These are phyloP conservation scores for Trichosporon faecale DNA, from an alignment of 1,284 basidiomycete genomes.

Conservation along the genomic window DNA sequence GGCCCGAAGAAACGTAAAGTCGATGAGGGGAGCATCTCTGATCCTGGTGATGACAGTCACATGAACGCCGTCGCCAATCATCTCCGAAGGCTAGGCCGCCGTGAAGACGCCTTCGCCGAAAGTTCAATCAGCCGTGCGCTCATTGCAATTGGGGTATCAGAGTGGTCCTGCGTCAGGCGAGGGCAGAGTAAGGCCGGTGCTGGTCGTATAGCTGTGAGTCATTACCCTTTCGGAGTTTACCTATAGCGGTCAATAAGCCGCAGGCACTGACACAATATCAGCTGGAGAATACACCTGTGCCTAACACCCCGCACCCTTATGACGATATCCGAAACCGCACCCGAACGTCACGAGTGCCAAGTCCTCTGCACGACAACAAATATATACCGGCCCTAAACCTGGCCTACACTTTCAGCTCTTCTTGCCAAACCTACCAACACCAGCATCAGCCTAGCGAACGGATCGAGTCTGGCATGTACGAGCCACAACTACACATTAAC, in stretches of 20 bases:
- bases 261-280: slow-evolving; percentile 4
- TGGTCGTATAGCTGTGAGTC: not conserved
- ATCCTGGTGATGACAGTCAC: not conserved
- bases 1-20: not conserved
- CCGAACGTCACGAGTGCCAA: not conserved
- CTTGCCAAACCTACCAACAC: not conserved
- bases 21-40: not conserved
- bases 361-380: not conserved
- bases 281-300: slow-evolving; percentile 6
- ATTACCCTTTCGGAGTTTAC: not conserved
- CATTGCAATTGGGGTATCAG: not conserved
- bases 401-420: not conserved
- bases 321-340: slow-evolving; percentile 1
- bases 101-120: not conserved
- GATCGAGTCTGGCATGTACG: not conserved
- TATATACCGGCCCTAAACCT: not conserved
- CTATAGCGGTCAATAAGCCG: not conserved
- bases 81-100: not conserved
- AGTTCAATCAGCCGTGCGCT: not conserved
- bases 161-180: not conserved
- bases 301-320: not conserved
- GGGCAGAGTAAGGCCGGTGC: not conserved
- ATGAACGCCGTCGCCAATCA: not conserved
- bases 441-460: not conserved
- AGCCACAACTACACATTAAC: not conserved